These are phyloP conservation scores for Lipomyces mesembrius DNA, from an alignment of 805 yeast genomes.

Conservation along the genomic window DNA sequence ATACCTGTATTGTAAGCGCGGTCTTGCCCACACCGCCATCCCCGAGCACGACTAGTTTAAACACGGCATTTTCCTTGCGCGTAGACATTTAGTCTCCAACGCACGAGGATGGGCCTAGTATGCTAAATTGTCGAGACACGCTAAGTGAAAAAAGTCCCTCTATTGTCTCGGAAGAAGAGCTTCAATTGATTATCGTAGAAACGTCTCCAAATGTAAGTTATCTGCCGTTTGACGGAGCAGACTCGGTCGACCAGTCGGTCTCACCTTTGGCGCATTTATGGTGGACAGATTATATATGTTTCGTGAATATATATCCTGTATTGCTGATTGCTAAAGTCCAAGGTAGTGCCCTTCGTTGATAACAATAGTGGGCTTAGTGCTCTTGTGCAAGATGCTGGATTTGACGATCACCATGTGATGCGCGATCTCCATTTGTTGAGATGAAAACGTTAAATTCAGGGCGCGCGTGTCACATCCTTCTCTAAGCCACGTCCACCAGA, in stretches of 20 bases:
- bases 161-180: neutral
- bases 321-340: neutral
- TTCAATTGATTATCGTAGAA: neutral
- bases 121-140: neutral
- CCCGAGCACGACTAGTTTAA: conserved; percentile 81
- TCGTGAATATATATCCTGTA: neutral
- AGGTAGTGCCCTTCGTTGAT: neutral
- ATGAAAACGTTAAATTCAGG: conserved; percentile 1
- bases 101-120: neutral
- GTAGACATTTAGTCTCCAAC: conserved; percentile 3
- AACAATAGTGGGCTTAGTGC: neutral
- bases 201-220: neutral
- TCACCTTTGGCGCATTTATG: neutral
- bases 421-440: neutral
- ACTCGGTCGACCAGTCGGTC: neutral
- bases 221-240: neutral
- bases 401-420: too few species aligned
- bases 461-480: neutral
- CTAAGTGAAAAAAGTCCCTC: neutral
- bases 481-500: too few species aligned
- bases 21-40: conserved; percentile 99
- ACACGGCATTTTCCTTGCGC: conserved; percentile 17
- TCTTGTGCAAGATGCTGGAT: neutral
- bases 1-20: conserved; percentile 61
- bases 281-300: neutral